Evolutionary conservation across 2,329 filamentous ascomycete genomes (phyloP).

Genomic region (Elsinoe australis): DNA sequence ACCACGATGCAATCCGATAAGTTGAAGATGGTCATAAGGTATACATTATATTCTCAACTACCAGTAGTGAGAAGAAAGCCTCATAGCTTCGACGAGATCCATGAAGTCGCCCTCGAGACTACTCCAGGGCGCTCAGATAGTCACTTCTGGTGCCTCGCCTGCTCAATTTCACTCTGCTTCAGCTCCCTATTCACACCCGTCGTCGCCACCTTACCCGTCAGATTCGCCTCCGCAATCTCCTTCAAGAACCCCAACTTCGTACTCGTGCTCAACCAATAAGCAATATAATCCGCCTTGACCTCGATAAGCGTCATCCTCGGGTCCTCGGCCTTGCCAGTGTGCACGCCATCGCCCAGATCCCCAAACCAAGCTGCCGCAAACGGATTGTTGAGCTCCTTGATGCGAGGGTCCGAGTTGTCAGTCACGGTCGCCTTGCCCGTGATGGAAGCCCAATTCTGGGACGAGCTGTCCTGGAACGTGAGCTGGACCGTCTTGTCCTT

Average conservation of each 20-base stretch:
- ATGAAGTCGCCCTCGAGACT: background rate
- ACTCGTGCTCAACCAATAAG: slow-evolving; percentile 30
- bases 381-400: slow-evolving; percentile 41
- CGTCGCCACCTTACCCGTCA: slow-evolving; percentile 30
- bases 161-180: slow-evolving; percentile 28
- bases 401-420: slow-evolving; percentile 40
- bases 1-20: too few relatives aligned
- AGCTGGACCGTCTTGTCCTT: slow-evolving; percentile 36
- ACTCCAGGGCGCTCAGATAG: background rate
- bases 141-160: slow-evolving; percentile 23
- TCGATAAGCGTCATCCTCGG: slow-evolving; percentile 42
- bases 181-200: slow-evolving; percentile 31
- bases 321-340: slow-evolving; percentile 40
- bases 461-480: slow-evolving; percentile 41
- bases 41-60: too few relatives aligned
- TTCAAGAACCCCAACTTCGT: slow-evolving; percentile 27
- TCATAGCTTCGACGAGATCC: slow-evolving; percentile 2
- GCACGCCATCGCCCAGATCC: slow-evolving; percentile 43
- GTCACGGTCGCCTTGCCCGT: slow-evolving; percentile 37
- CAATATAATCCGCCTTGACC: slow-evolving; percentile 31
- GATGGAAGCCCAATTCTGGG: slow-evolving; percentile 43
- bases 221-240: slow-evolving; percentile 28
- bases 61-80: too few relatives aligned
- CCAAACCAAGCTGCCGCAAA: slow-evolving; percentile 43
- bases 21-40: too few relatives aligned